Base-by-base conservation (phyloP, 2,329 filamentous ascomycete genomes). In the Venturia aucupariae region DNA sequence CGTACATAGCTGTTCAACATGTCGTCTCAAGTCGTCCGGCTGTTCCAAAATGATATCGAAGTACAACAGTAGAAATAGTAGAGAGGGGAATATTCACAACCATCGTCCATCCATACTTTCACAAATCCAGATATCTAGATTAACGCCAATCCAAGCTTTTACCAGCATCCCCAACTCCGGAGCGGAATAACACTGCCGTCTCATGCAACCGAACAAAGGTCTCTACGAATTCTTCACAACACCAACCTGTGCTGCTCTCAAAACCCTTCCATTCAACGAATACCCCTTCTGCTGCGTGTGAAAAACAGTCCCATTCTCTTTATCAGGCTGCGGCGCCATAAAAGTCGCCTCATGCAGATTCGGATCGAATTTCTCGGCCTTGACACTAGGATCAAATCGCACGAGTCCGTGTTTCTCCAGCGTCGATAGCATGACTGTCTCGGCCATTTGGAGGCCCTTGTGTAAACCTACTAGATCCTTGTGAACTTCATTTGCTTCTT, bases 281-380 rank as follows among this genome's bases (percentile, higher is more conserved):
- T 96, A 99, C 63, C 94, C 94, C 83, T 96, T 97, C 78, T 90
- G 90, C 82, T 97, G 93, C 61, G 91, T 91, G 75, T 88, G 86
- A 80, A 97, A 94, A 72, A 97, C 90, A 64, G 86, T 89, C 70
- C 90, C 91, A 72, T 97, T 86, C 76, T 96, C 89, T 82, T 96
- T 95, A 70, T 86, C 92, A 63, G 87, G 84, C 80, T 91, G 86
- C 54, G 92, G 90, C 11, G 90, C 86, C 87, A 95, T 92, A 79
- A 97, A 97, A 27, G 90, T 94, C 44, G 94, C 94, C 82, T 99
- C 94, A 76, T 97, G 94, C 77, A 90, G 84, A 78, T 97, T 97
- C 69, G 94, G 92, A 80, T 99, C 89, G 81, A 99, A 99, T 78
- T 90, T 92, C 75, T 94, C 88, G 70, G 86, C 84, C 68, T 85